These are phyloP conservation scores for Aspergillus diversus DNA, from an alignment of 495 filamentous ascomycete genomes.

Conservation along the genomic window DNA sequence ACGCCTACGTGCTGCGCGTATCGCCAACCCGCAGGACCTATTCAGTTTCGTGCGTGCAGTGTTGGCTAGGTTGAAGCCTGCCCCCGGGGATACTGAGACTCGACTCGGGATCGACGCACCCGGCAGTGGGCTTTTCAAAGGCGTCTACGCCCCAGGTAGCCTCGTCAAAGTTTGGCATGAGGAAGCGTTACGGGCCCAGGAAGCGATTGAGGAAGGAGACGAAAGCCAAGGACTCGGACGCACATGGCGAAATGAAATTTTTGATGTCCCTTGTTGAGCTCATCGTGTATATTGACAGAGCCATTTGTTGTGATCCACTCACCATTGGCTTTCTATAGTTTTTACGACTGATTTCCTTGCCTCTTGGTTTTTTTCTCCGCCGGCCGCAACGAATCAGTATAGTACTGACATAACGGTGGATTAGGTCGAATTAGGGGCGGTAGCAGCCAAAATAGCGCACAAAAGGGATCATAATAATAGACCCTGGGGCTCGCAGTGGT, in stretches of 20 bases:
- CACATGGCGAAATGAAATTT: constrained; percentile 83
- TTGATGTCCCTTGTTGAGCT: constrained; percentile 59
- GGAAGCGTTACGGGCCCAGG: constrained; percentile 69
- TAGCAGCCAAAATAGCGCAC: no score
- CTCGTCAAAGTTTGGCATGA: constrained; percentile 86
- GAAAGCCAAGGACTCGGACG: constrained; percentile 40
- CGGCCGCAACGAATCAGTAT: no score
- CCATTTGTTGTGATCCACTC: no score
- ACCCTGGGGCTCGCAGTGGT: not conserved
- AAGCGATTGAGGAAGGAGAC: constrained; percentile 61
- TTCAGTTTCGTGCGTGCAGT: constrained; percentile 82
- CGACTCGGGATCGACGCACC: constrained; percentile 67
- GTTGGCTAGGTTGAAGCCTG: constrained; percentile 69
- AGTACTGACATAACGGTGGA: no score
- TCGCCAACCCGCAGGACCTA: constrained; percentile 79
- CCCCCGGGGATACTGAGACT: constrained; percentile 70
- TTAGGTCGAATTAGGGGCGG: no score
- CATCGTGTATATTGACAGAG: not conserved
- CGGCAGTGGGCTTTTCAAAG: constrained; percentile 72
- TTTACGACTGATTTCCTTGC: not conserved
- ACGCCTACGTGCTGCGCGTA: constrained; percentile 78
- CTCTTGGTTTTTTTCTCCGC: no score
- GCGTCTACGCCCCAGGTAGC: constrained; percentile 85
- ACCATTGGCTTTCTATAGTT: not conserved
- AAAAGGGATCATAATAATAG: no score